Evolutionary conservation across 805 yeast genomes (phyloP), one percentile per base, ranked within the genome.

Genomic region (Kodamaea kakaduensis): DNA sequence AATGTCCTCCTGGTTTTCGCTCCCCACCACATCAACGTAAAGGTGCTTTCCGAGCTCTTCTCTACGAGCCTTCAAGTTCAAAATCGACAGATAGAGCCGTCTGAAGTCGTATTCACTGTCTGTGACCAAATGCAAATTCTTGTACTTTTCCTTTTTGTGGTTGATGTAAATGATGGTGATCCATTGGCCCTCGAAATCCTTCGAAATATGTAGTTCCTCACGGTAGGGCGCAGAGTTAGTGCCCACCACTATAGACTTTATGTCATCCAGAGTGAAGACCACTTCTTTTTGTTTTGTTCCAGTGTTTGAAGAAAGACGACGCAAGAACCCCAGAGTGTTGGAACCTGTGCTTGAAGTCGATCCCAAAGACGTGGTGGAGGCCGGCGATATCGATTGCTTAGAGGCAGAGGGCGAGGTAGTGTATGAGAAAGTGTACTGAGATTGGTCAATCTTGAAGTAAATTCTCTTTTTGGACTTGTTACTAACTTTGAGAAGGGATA

Each of bases 141-240:
- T 84, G 29, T 86, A 63, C 52, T 82, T 84, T 34, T 74, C 67
- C 36, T 73, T 77, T 5, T 74, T 66, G 5, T 71, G 67, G 43
- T 76, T 72, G 38, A 69, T 74, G 52, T 86, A 90, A 9, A 87
- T 76, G 20, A 90, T 73, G 0, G 95, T 81, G 1, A 86, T 70
- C 98, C 98, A 90, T 6, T 75, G 58, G 9, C 68, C 64, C 28
- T 78, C 77, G 36, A 71, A 74, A 33, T 81, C 87, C 22, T 76
- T 63, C 1, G 88, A 74, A 1, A 87, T 73, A 23, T 82, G 79
- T 46, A 85, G 75, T 56, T 88, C 95, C 51, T 89, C 96, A 41
- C 96, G 63, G 52, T 88, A 90, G 46, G 86, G 85, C 22, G 74
- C 71, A 1, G 96, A 96, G 48, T 83, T 85, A 14, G 71, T 73